Evolutionary conservation across 352 stramenopile genomes (phyloP), one percentile per base, ranked within the genome.

Genomic region (Aphanomyces invadans): DNA sequence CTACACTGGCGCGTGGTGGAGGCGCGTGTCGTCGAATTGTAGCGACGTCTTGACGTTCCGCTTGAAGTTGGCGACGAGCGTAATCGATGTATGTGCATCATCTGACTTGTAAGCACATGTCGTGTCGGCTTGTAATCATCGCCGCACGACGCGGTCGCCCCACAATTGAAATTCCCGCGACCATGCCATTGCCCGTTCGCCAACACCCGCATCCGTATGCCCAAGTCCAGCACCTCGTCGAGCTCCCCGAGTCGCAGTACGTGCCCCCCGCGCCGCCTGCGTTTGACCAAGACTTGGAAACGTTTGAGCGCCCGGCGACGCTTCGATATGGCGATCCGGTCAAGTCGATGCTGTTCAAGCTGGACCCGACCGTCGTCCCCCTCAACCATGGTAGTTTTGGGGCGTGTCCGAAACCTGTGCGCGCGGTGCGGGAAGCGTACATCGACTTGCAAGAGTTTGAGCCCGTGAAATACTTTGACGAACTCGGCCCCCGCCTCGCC

Each of bases 321-420:
- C 11, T 63, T 19, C 19, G 4, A n/a, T 63, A 63, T 36, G 55
- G 55, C 32, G 32, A 51, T 26, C 0, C 4, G 4, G 3, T 28
- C 55, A 63, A 63, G 26, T 17, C 31, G 4, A 12, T 46, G 7
- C 60, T 67, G 15, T 67, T 67, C 26, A 49, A 38, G 17, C 32
- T 67, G 4, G 60, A 67, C 31, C 60, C 60, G 21, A 7, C 26
- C 21, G 59, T 60, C 32, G 42, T 42, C 25, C 21, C 54, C 25
- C 28, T 67, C 49, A 67, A 67, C n/a, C 60, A 67, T 42, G 60
- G 60, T 26, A 60, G 46, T 42, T 67, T 39, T 49, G 60, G 60
- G 5, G 60, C 60, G 12, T 67, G 46, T 31, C 12, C 60, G 0
- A 67, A 44, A n/a, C 60, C 60, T 28, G 60, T 67, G 3, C 46